Percentiles rank a stretch among this genome's conserved stretches.
phyloP scores from a whole-genome alignment of 2,329 filamentous ascomycete species.

The Neopestalotiopsis rosae region DNA sequence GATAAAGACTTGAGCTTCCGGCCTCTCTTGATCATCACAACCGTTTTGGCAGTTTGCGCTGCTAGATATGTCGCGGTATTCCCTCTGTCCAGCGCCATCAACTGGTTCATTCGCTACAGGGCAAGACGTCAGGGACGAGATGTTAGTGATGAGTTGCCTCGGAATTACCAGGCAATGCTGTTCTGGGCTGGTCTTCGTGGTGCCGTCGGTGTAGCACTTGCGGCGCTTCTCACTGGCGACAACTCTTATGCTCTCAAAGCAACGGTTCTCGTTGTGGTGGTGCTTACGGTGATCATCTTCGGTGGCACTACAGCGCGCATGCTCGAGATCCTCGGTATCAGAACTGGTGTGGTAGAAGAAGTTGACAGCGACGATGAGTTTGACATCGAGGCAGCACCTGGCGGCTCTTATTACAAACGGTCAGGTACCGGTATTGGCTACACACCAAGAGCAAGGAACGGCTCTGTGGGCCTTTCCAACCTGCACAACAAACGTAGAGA shows the following conservation, averaged over 20 bases:
- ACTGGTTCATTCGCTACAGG: constrained; percentile 89
- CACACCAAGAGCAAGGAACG: constrained; percentile 67
- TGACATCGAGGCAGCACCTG: constrained; percentile 82
- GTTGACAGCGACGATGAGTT: constrained; percentile 98
- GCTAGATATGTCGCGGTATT: constrained; percentile 95
- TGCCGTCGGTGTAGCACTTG: constrained; percentile 92
- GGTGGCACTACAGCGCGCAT: constrained; percentile 96
- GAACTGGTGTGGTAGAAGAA: constrained; percentile 94
- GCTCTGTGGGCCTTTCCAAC: constrained; percentile 62
- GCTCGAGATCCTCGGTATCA: constrained; percentile 96
- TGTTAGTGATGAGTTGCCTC: constrained; percentile 85
- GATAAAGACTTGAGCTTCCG: constrained; percentile 89
- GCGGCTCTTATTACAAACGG: constrained; percentile 81
- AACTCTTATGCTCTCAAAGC: constrained; percentile 86
- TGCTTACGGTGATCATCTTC: constrained; percentile 98
- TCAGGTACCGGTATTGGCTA: constrained; percentile 79
- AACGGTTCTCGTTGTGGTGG: constrained; percentile 96
- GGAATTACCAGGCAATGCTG: constrained; percentile 98
- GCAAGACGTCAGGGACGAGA: constrained; percentile 77
- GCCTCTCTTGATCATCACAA: constrained; percentile 92
- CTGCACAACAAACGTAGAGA: constrained; percentile 44
- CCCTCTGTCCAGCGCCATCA: constrained; percentile 86
- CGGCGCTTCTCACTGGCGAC: constrained; percentile 82
- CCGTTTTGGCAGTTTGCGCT: constrained; percentile 87
- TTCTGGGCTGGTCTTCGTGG: constrained; percentile 97